Percentiles rank a stretch among this genome's conserved stretches.
Evolutionary conservation across 176 grass and related monocot species (phyloP).

Genomic region (Aegilops tauschii): DNA sequence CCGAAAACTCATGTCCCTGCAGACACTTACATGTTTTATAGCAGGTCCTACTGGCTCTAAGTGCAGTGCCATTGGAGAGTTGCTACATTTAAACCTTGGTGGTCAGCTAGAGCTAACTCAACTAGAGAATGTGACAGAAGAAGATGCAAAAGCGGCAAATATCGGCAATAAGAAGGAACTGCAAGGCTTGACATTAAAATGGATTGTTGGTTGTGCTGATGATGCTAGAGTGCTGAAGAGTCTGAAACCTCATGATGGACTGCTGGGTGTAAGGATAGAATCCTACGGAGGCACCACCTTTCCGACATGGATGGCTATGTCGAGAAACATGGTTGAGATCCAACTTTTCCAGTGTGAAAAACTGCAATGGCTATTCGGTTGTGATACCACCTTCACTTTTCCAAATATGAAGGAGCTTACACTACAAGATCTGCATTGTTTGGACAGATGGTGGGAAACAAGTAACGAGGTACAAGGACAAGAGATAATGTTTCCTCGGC

Average conservation of each 20-base stretch:
- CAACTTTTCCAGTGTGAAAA: background rate
- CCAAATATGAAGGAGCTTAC: background rate
- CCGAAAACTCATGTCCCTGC: background rate
- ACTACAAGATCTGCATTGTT: background rate
- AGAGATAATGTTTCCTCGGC: background rate
- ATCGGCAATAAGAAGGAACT: background rate
- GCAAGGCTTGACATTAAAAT: background rate
- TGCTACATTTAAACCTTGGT: slow-evolving; percentile 13
- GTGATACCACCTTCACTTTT: background rate
- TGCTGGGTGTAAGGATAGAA: background rate
- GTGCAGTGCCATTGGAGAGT: background rate
- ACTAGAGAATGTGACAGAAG: background rate
- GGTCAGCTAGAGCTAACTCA: background rate
- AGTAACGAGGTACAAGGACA: background rate
- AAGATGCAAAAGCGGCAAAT: background rate
- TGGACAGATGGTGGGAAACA: background rate
- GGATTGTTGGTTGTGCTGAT: background rate
- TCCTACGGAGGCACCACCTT: background rate
- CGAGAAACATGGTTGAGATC: background rate
- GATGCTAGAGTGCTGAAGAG: background rate
- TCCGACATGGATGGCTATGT: background rate
- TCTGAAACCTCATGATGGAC: background rate
- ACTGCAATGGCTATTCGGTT: background rate
- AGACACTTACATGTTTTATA: slow-evolving; percentile 21
- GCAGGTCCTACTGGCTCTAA: background rate